Percentiles rank a stretch among this genome's conserved stretches.
Conservation (phyloP, 1,284 basidiomycete species). For the Ceratobasidium sp. region DNA sequence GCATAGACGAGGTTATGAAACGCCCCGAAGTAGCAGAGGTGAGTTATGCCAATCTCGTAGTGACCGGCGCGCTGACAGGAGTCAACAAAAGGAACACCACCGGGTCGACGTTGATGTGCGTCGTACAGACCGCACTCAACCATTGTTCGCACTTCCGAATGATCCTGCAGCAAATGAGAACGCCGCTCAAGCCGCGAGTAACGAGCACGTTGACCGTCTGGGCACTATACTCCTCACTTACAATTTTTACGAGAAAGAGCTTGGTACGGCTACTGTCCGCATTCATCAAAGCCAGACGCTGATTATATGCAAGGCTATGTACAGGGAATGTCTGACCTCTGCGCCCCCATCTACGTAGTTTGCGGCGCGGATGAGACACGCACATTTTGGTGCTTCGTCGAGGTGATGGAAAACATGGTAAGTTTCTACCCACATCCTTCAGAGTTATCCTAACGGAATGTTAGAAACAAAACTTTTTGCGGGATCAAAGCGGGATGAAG, state of each 20-base stretch:
- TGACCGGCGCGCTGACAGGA: background rate
- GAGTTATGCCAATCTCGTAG: slow-evolving; percentile 34
- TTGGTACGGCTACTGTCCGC: slow-evolving; percentile 64
- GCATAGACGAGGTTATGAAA: slow-evolving; percentile 79
- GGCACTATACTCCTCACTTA: slow-evolving; percentile 89
- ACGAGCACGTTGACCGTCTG: slow-evolving; percentile 83
- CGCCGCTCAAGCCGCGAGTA: slow-evolving; percentile 83
- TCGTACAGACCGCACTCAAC: slow-evolving; percentile 92
- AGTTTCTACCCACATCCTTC: slow-evolving; percentile 44
- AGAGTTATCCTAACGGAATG: background rate
- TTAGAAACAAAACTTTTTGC: slow-evolving; percentile 90
- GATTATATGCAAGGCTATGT: slow-evolving; percentile 69
- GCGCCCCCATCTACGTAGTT: slow-evolving; percentile 91
- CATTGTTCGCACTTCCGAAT: slow-evolving; percentile 70
- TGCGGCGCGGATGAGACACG: slow-evolving; percentile 87
- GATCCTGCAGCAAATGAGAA: slow-evolving; percentile 58
- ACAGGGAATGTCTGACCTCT: slow-evolving; percentile 97
- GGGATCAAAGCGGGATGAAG: slow-evolving; percentile 99
- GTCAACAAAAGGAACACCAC: slow-evolving; percentile 68
- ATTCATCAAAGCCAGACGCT: background rate
- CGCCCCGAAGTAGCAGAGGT: slow-evolving; percentile 78
- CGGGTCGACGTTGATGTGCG: slow-evolving; percentile 95
- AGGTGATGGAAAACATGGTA: slow-evolving; percentile 94
- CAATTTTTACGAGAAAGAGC: slow-evolving; percentile 86
- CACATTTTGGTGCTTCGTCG: slow-evolving; percentile 96